Conservation (phyloP, 495 filamentous ascomycete species). For the Thermochaetoides thermophila region DNA sequence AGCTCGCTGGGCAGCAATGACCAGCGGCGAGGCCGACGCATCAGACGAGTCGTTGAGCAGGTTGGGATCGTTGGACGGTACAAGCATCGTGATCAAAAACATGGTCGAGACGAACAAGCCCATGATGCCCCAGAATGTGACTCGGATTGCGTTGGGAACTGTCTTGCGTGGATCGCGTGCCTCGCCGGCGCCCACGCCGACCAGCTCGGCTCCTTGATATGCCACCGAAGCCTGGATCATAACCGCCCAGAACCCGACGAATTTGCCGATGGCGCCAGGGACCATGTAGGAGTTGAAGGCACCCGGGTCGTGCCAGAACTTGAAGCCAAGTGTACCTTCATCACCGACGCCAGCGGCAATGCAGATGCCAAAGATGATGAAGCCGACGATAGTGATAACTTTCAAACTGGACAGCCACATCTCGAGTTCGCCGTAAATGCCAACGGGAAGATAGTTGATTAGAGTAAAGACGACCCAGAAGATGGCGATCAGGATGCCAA, state of each 20-base stretch:
- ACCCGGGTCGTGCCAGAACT: slow-evolving; percentile 55
- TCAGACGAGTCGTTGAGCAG: slow-evolving; percentile 35
- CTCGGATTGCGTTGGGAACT: slow-evolving; percentile 33
- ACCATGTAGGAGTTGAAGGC: slow-evolving; percentile 45
- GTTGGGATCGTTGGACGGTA: slow-evolving; percentile 36
- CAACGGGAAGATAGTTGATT: slow-evolving; percentile 53
- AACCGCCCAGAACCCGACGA: slow-evolving; percentile 31
- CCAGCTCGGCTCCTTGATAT: slow-evolving; percentile 43
- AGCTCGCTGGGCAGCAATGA: slow-evolving; percentile 49
- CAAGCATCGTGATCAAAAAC: slow-evolving; percentile 52
- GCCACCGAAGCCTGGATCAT: slow-evolving; percentile 32
- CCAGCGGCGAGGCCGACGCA: slow-evolving; percentile 52
- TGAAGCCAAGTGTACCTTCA: slow-evolving; percentile 52
- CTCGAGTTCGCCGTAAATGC: slow-evolving; percentile 58
- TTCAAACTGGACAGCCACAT: slow-evolving; percentile 64
- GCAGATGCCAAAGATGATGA: slow-evolving; percentile 51
- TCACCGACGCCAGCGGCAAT: slow-evolving; percentile 53
- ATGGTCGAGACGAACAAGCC: slow-evolving; percentile 53
- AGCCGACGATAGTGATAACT: slow-evolving; percentile 57
- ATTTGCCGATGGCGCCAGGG: slow-evolving; percentile 28
- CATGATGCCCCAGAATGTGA: slow-evolving; percentile 46
- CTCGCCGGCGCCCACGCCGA: slow-evolving; percentile 54
- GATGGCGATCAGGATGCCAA: slow-evolving; percentile 60
- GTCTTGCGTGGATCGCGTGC: slow-evolving; percentile 45
- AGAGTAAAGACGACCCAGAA: slow-evolving; percentile 55